These are phyloP conservation scores for Talinum fruticosum DNA, from an alignment of 148 eudicot species.

Conservation along the genomic window DNA sequence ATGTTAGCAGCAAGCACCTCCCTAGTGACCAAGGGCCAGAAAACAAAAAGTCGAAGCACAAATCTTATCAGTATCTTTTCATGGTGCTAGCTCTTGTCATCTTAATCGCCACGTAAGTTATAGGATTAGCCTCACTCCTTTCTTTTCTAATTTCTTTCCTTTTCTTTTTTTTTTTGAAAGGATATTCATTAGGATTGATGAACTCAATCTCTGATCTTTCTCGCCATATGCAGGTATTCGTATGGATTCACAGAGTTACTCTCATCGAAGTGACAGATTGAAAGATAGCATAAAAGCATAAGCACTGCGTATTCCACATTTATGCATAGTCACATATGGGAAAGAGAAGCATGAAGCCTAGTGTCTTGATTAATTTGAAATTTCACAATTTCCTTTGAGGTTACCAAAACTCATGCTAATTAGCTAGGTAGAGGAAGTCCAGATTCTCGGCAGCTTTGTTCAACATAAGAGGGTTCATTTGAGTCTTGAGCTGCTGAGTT, in stretches of 20 bases:
- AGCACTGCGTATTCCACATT: neutral
- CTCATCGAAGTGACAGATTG: neutral
- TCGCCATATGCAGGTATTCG: conserved; percentile 17
- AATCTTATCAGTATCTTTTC: conserved; percentile 38
- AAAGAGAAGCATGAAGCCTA: neutral
- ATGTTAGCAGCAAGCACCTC: conserved; percentile 34
- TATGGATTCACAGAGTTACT: conserved; percentile 21
- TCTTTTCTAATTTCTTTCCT: neutral
- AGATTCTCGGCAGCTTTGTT: conserved; percentile 1
- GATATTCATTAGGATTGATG: neutral
- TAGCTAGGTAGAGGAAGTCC: neutral
- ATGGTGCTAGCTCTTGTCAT: conserved; percentile 23
- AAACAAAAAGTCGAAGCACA: conserved; percentile 29
- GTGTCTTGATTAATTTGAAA: neutral
- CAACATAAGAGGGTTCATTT: conserved; percentile 2
- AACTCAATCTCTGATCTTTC: neutral
- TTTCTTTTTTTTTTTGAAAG: neutral
- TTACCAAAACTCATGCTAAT: neutral
- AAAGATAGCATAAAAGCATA: neutral
- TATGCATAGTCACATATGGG: neutral
- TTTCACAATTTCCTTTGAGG: neutral
- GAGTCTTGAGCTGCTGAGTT: neutral
- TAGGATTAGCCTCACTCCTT: neutral
- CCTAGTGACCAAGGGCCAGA: conserved; percentile 18
- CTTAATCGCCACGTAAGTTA: conserved; percentile 31